phyloP scores from a whole-genome alignment of 257 asterid species.

The Solanum sitiens region DNA sequence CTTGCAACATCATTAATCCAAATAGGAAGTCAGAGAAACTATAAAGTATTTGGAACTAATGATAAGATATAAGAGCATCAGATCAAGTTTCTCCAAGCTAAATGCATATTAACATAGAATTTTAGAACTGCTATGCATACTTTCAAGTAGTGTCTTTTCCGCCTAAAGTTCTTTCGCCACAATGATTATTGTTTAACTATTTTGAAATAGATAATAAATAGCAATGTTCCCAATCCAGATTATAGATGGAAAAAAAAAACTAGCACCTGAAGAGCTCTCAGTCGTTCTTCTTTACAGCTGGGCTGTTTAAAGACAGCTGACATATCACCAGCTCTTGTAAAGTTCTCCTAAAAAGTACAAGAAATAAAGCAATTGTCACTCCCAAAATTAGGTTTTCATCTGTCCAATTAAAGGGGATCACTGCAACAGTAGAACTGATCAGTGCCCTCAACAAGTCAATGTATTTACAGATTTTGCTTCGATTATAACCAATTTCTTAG shows the following conservation, averaged over 20 bases:
- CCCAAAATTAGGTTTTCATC: not conserved
- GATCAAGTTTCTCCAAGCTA: not conserved
- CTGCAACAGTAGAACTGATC: not conserved
- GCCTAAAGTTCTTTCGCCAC: not conserved
- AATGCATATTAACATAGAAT: not conserved
- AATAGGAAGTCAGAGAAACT: not conserved
- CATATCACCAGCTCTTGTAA: conserved; percentile 40
- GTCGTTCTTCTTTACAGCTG: conserved; percentile 36
- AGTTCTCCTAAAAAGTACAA: conserved; percentile 32
- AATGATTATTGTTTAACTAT: not conserved
- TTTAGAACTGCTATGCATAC: not conserved
- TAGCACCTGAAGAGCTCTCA: conserved; percentile 60
- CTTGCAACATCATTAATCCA: conserved; percentile 17
- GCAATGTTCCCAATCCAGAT: not conserved
- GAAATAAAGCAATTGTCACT: not conserved
- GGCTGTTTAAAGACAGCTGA: conserved; percentile 67
- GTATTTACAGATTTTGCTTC: not conserved
- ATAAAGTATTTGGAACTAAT: not conserved
- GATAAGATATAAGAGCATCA: not conserved
- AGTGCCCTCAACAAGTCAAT: not conserved
- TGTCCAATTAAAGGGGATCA: not conserved
- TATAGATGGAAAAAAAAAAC: not conserved
- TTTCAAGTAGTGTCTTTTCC: not conserved
- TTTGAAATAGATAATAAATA: not conserved
- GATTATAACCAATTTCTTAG: not conserved